A percentile compares a stretch with the other conserved stretches of the same genome.
Conservation (phyloP, 176 grass and related monocot species). For the Cocos nucifera region DNA sequence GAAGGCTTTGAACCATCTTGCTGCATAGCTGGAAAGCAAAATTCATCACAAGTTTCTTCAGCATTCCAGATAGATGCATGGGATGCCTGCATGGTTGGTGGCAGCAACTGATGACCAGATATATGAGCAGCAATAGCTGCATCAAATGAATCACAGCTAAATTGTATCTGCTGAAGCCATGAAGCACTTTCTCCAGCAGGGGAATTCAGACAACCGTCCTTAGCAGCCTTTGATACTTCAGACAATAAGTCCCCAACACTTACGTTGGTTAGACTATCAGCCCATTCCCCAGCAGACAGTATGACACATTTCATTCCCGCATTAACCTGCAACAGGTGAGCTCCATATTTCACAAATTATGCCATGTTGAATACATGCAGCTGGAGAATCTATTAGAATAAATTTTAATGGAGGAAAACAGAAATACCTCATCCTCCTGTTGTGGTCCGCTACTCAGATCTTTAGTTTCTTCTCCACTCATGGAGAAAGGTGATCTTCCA, state of each 20-base stretch:
- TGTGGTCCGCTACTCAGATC: constrained; percentile 36
- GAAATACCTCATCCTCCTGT: constrained; percentile 40
- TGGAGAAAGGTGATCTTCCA: constrained; percentile 11
- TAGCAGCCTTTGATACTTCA: constrained; percentile 68
- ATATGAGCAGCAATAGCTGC: constrained; percentile 82
- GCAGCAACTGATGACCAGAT: constrained; percentile 41
- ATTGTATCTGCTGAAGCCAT: constrained; percentile 31
- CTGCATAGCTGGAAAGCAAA: constrained; percentile 47
- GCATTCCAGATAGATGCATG: constrained; percentile 55
- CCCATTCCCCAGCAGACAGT: constrained; percentile 67
- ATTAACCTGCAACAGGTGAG: constrained; percentile 19
- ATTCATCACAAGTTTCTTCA: constrained; percentile 92
- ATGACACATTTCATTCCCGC: constrained; percentile 19
- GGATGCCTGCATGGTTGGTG: constrained; percentile 15
- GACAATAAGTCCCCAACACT: constrained; percentile 86
- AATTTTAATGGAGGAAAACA: constrained; percentile 7
- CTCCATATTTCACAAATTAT: too few species aligned
- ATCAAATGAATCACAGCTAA: constrained; percentile 94
- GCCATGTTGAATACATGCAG: background rate
- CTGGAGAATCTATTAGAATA: background rate
- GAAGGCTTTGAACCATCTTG: constrained; percentile 36
- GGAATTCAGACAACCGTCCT: constrained; percentile 36
- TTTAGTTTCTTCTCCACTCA: constrained; percentile 26
- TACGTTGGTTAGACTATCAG: constrained; percentile 84
- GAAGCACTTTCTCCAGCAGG: constrained; percentile 29